These are phyloP conservation scores for Lotus japonicus DNA, from an alignment of 306 rosid genomes.

Conservation along the genomic window DNA sequence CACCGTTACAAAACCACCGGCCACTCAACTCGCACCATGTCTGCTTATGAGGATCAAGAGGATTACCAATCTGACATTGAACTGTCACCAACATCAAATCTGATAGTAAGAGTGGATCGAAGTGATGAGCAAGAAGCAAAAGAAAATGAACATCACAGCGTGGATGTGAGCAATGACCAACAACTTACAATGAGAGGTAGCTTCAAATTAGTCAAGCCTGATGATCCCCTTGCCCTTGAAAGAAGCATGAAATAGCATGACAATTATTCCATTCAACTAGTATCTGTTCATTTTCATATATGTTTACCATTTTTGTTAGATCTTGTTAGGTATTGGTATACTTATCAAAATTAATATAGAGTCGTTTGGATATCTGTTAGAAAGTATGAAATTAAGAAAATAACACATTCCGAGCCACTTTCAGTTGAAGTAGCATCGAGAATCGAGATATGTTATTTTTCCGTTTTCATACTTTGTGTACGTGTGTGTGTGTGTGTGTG, in stretches of 20 bases:
- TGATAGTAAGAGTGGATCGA: constrained; percentile 41
- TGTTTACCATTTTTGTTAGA: neutral
- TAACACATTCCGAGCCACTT: no score
- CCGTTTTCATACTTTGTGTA: no score
- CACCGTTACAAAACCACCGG: constrained; percentile 71
- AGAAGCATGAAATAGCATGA: constrained; percentile 10
- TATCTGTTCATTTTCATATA: neutral
- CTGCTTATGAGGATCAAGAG: constrained; percentile 35
- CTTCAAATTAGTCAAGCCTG: constrained; percentile 39
- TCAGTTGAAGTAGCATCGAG: no score
- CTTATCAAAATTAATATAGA: no score
- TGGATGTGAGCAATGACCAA: constrained; percentile 12
- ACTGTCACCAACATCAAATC: constrained; percentile 30
- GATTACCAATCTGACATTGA: constrained; percentile 40
- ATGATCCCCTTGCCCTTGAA: neutral
- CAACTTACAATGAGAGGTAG: constrained; percentile 25
- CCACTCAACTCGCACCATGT: constrained; percentile 40
- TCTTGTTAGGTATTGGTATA: neutral
- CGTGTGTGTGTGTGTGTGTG: no score
- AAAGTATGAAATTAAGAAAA: no score
- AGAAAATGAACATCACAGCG: constrained; percentile 16
- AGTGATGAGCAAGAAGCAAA: constrained; percentile 21
- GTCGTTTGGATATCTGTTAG: no score
- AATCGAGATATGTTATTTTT: no score
- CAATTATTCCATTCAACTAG: neutral